Conservation (phyloP, 2,329 filamentous ascomycete species). For the Xylariaceae sp. region DNA sequence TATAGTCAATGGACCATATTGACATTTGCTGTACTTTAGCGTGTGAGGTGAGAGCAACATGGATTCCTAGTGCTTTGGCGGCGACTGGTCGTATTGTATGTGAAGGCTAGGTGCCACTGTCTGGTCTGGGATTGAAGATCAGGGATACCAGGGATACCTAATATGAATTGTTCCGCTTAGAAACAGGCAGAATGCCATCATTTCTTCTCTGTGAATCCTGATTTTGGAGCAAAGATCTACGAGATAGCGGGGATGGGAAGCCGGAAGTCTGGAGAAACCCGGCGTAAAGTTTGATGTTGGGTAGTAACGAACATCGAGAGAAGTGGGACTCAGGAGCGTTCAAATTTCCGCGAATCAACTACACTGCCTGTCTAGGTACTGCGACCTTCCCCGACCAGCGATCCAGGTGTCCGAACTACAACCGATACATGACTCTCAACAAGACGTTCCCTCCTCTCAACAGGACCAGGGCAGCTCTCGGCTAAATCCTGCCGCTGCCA, state of each 20-base stretch:
- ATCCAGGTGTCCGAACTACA: not conserved
- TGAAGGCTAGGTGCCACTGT: conserved; percentile 5
- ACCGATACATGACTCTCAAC: not conserved
- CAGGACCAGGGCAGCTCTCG: not conserved
- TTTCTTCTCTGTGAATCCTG: not conserved
- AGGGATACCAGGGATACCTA: conserved; percentile 5
- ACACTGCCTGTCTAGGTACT: not conserved
- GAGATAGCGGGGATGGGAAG: not conserved
- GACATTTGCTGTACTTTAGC: conserved; percentile 3
- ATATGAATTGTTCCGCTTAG: not conserved
- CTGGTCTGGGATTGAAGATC: conserved; percentile 3
- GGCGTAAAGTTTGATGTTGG: not conserved
- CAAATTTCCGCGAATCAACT: conserved; percentile 7
- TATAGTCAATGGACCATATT: not conserved
- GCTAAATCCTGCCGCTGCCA: not conserved
- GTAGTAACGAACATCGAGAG: not conserved
- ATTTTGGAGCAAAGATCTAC: not conserved
- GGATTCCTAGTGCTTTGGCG: conserved; percentile 5
- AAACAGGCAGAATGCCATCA: not conserved
- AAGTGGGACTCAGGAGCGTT: not conserved
- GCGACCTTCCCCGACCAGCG: conserved; percentile 1
- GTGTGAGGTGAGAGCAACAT: conserved; percentile 1
- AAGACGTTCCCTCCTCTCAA: not conserved
- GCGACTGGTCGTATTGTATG: conserved; percentile 1
- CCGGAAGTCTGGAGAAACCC: not conserved